Conservation (phyloP, 148 eudicot genomes). For the Camellia granthamiana region DNA sequence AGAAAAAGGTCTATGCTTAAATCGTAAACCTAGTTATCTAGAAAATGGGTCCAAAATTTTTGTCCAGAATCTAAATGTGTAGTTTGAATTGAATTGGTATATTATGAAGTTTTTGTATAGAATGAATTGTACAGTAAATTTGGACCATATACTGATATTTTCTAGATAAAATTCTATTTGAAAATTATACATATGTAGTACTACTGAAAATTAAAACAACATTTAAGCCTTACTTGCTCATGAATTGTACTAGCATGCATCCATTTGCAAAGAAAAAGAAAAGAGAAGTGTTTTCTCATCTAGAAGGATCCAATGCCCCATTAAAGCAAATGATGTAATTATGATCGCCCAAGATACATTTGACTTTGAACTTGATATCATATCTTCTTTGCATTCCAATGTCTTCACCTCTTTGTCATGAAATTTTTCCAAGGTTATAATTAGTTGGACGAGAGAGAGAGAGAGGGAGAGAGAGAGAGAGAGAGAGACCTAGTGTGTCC, state of each 20-base stretch:
- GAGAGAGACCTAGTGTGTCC: background rate
- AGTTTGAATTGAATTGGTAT: too few relatives aligned
- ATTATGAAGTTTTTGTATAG: too few relatives aligned
- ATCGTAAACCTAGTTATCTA: too few relatives aligned
- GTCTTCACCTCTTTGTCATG: slow-evolving; percentile 5
- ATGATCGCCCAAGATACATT: background rate
- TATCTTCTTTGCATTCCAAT: background rate
- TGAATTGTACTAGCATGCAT: background rate
- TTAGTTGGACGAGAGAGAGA: too few relatives aligned
- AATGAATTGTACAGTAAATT: too few relatives aligned
- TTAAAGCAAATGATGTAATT: background rate
- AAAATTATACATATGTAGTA: too few relatives aligned
- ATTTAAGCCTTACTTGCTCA: background rate
- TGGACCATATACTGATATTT: too few relatives aligned
- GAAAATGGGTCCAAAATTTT: too few relatives aligned
- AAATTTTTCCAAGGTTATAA: background rate
- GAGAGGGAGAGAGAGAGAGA: background rate
- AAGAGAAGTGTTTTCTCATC: background rate
- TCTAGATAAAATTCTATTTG: too few relatives aligned
- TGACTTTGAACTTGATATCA: background rate
- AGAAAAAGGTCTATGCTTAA: too few relatives aligned
- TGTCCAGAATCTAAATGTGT: too few relatives aligned
- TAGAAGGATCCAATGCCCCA: slow-evolving; percentile 9
- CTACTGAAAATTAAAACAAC: too few relatives aligned
- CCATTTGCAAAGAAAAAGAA: background rate